Conservation (phyloP, 2,329 filamentous ascomycete genomes). For the Apiospora saccharicola region DNA sequence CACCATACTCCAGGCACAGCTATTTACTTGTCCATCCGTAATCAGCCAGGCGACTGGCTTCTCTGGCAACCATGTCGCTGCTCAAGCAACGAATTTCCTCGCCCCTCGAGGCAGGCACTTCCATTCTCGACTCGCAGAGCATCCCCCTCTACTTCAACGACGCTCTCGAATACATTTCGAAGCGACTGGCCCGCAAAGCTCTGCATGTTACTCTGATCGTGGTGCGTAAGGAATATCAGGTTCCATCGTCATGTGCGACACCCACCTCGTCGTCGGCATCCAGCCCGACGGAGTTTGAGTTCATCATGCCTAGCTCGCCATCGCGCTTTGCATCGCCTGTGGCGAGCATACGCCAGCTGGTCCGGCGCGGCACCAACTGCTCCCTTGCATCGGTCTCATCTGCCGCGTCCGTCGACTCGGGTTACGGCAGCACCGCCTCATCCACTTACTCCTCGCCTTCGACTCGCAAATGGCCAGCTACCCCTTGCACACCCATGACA, state of each 20-base stretch:
- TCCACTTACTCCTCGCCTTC: conserved; percentile 39
- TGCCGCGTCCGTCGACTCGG: conserved; percentile 33
- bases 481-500: conserved; percentile 56
- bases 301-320: conserved; percentile 37
- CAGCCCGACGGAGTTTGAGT: conserved; percentile 39
- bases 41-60: conserved; percentile 8
- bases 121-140: conserved; percentile 63
- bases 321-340: conserved; percentile 43
- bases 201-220: conserved; percentile 66
- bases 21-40: neutral
- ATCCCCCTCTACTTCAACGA: conserved; percentile 62
- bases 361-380: conserved; percentile 47
- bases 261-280: conserved; percentile 31
- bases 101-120: conserved; percentile 68
- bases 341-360: conserved; percentile 48
- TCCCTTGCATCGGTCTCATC: conserved; percentile 34
- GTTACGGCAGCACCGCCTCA: conserved; percentile 35
- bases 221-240: conserved; percentile 62
- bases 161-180: conserved; percentile 66
- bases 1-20: neutral
- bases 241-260: conserved; percentile 49
- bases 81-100: conserved; percentile 67
- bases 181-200: conserved; percentile 61
- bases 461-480: conserved; percentile 41
- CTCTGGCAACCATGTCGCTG: conserved; percentile 41